phyloP scores from a whole-genome alignment of 306 rosid genomes.

The peach (Prunus persica) region Prunus_persica_NCBIv2 NC_034014.1:5518001-5518500 shows the following conservation, averaged over 20 bases:
- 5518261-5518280: slow-evolving; percentile 84
- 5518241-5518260: slow-evolving; percentile 65
- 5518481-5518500: neutral
- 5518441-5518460: neutral
- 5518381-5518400: neutral
- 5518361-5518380: neutral
- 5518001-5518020: neutral
- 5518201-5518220: slow-evolving; percentile 66
- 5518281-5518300: slow-evolving; percentile 97
- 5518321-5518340: slow-evolving; percentile 90
- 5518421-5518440: neutral
- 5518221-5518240: slow-evolving; percentile 92
- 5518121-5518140: slow-evolving; percentile 18
- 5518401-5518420: neutral
- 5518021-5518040: neutral
- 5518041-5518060: neutral
- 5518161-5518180: slow-evolving; percentile 71
- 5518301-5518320: slow-evolving; percentile 90
- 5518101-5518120: slow-evolving; percentile 13
- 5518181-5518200: slow-evolving; percentile 45
- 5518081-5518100: slow-evolving; percentile 2
- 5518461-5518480: neutral
- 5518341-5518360: slow-evolving; percentile 65
- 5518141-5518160: slow-evolving; percentile 65
- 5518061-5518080: neutral